Conservation (phyloP, 768 basidiomycete genomes). For the Auriculariales sp. region DNA sequence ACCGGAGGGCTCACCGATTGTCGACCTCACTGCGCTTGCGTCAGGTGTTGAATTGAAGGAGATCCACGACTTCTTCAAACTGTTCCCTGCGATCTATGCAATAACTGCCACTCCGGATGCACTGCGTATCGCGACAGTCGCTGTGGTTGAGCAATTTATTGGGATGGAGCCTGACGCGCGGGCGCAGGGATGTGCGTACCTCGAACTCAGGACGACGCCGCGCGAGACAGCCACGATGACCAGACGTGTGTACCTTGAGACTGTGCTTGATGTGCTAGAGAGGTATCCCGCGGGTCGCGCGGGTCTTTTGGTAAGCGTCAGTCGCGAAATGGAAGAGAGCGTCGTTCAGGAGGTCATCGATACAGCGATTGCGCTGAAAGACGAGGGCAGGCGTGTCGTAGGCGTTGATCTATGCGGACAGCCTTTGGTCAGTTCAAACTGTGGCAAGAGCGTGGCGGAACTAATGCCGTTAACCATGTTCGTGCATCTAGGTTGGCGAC, state of each 20-base stretch:
- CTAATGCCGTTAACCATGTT: not conserved
- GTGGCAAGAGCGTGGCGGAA: conserved; percentile 6
- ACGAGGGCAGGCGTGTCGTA: conserved; percentile 46
- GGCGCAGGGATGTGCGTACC: conserved; percentile 41
- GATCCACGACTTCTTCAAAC: conserved; percentile 55
- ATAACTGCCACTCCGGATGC: conserved; percentile 48
- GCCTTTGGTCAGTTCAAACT: conserved; percentile 29
- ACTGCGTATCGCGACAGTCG: conserved; percentile 40
- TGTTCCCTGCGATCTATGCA: conserved; percentile 71
- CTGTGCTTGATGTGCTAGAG: conserved; percentile 53
- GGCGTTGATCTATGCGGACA: conserved; percentile 76
- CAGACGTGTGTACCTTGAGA: conserved; percentile 41
- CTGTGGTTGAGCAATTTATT: conserved; percentile 55
- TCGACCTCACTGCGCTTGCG: conserved; percentile 15
- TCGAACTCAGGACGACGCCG: conserved; percentile 79
- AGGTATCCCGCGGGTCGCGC: conserved; percentile 34
- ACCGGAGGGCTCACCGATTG: conserved; percentile 5
- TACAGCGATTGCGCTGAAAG: conserved; percentile 38
- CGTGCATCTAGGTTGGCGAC: conserved; percentile 31
- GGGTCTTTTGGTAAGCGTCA: conserved; percentile 61
- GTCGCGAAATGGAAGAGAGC: conserved; percentile 44
- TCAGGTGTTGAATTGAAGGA: conserved; percentile 30
- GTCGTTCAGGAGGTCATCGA: conserved; percentile 41
- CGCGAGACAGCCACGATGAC: conserved; percentile 43
- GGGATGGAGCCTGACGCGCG: conserved; percentile 9